Evolutionary conservation across 2,329 filamentous ascomycete species (phyloP), one percentile per base, ranked within the genome.

Genomic region (Fusarium fracticaudum): DNA sequence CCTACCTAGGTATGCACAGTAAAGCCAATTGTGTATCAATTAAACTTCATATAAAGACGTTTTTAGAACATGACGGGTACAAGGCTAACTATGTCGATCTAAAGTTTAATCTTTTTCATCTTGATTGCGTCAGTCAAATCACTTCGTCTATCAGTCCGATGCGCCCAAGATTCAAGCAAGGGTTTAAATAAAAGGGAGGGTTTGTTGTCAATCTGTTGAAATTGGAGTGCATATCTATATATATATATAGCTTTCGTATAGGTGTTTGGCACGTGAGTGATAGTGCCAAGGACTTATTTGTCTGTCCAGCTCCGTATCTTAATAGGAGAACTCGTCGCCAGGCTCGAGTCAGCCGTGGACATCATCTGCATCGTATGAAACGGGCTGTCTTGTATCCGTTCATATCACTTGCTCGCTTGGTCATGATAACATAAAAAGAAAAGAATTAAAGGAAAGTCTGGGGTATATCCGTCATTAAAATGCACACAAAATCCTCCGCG

Each of bases 401-500:
- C 64, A 57, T 70, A 37, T 45, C 66, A 63, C 64, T 75, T 71
- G 59, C 68, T 73, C 38, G 60, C 45, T 70, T 64, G 37, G 35
- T 70, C 64, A 64, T 76, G 57, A 68, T 71, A 60, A 71, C 55
- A 75, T 66, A 58, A 55, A 60, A 60, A 55, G 60, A 69, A 65
- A 35, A 64, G 13, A 63, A 62, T 20, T 69, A 69, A 77, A 69
- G 61, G 75, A 74, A 73, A 72, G 64, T 59, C 70, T 65, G 70
- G 78, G 79, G 79, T 80, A 80, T 80, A 81, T 80, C 79, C 79
- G 72, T 80, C 79, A 73, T 80, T 61, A 69, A 75, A 72, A 68
- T 65, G 57, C 62, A 68, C 70, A 50, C 55, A 59, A 73, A 76
- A 67, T 67, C 67, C 70, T 64, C 65, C 60, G 67, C 60, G 67